phyloP scores from a whole-genome alignment of 2,329 filamentous ascomycete genomes.

The Zelopaecilomyces penicillatus region DNA sequence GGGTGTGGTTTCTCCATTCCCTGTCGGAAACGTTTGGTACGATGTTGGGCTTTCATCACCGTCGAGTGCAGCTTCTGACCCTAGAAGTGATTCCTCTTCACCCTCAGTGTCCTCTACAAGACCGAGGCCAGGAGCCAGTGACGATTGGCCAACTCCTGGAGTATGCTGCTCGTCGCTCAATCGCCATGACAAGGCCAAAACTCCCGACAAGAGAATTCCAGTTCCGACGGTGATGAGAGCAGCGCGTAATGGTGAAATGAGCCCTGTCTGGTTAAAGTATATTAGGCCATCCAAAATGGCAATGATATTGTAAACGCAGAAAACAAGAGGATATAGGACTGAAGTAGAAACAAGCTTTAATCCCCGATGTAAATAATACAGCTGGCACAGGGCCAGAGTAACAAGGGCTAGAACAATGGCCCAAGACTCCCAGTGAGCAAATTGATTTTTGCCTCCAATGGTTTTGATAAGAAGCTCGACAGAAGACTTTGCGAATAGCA shows the following conservation, averaged over 20 bases:
- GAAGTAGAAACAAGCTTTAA: conserved; percentile 93
- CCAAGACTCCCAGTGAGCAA: conserved; percentile 93
- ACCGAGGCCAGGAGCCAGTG: conserved; percentile 73
- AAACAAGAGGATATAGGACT: conserved; percentile 91
- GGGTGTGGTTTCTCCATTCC: conserved; percentile 28
- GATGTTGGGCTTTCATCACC: conserved; percentile 30
- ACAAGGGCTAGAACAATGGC: conserved; percentile 76
- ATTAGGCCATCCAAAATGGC: conserved; percentile 95
- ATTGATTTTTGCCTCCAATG: conserved; percentile 81
- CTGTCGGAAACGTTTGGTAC: conserved; percentile 41
- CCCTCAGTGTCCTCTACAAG: conserved; percentile 62
- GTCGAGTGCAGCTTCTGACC: conserved; percentile 35
- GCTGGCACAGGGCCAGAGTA: conserved; percentile 73
- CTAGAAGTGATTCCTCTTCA: conserved; percentile 49
- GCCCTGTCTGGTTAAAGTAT: conserved; percentile 84
- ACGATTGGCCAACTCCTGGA: conserved; percentile 54
- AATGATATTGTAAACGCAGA: conserved; percentile 98
- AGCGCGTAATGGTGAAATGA: conserved; percentile 67
- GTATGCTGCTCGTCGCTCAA: conserved; percentile 68
- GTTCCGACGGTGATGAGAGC: conserved; percentile 81
- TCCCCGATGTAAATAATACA: conserved; percentile 91
- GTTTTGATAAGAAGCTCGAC: conserved; percentile 89
- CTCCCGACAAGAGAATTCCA: conserved; percentile 73
- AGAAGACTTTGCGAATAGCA: conserved; percentile 90
- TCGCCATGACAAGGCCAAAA: conserved; percentile 88